These are phyloP conservation scores for Closterium sp. DNA, from an alignment of 139 green algal species.

Conservation along the genomic window DNA sequence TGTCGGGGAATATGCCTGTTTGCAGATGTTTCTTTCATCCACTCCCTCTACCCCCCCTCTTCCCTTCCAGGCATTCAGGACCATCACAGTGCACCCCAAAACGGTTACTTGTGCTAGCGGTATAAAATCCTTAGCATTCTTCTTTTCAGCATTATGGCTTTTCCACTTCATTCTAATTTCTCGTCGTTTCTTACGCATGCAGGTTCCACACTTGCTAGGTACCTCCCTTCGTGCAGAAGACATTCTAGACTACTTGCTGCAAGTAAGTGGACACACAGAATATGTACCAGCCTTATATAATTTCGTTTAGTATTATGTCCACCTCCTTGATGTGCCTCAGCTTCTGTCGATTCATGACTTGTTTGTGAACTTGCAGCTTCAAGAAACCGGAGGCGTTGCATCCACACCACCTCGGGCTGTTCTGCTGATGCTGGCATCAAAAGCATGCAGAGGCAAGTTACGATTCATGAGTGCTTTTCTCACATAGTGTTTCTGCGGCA, in stretches of 20 bases:
- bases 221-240: neutral
- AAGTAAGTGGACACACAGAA: too few relatives aligned
- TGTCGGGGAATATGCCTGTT: neutral
- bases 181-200: neutral
- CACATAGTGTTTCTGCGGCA: neutral
- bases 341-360: neutral
- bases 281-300: too few relatives aligned
- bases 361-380: neutral
- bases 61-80: neutral
- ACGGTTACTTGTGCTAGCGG: neutral
- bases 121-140: neutral
- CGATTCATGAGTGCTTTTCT: neutral
- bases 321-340: too few relatives aligned
- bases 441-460: neutral
- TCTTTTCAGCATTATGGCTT: too few relatives aligned
- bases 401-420: neutral
- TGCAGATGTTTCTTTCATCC: neutral
- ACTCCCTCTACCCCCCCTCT: neutral
- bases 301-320: too few relatives aligned
- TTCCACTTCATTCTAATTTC: too few relatives aligned
- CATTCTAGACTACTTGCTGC: neutral
- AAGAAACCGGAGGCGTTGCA: neutral
- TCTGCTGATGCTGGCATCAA: neutral
- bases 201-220: neutral
- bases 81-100: neutral